Evolutionary conservation across 202 grass and related monocot genomes (phyloP), one percentile per base, ranked within the genome.

Genomic region (Musa balbisiana): DNA sequence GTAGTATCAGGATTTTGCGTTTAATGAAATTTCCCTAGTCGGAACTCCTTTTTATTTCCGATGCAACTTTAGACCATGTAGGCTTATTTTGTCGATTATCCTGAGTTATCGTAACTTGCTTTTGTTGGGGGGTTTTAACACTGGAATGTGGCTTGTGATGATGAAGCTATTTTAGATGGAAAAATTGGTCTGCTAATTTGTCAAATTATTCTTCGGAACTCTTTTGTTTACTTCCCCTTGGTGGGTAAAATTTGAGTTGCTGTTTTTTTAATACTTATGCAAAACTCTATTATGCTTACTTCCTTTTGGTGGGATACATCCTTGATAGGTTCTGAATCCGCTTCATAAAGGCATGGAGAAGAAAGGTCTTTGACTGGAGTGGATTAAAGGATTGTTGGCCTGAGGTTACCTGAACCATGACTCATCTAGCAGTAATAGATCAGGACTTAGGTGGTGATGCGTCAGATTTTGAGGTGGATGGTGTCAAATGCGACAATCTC

Each of bases 391-490:
- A 27, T 65, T 65, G 63, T 65, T 65, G 63, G 1, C 23, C 13
- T 11, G 24, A 20, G 14, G 2, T 26, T 3, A 27, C 21, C 8
- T 68, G n/a, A 17, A n/a, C 8, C 19, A 70, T 70, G 67, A 49
- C 50, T 70, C 67, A 70, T 20, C 43, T 70, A 12, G 43, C 67
- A 70, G n/a, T 21, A 51, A 2, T 70, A 21, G 67, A 33, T 20
- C 67, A 51, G 14, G 67, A 70, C 15, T 70, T 70, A 12, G 67
- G 26, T 11, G 67, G 67, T 1, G 89, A 94, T 51, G 78, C 80
- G 10, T 99, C 87, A 2, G 95, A 99, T 82, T 92, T 88, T 29
- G 91, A 95, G 73, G 76, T 87, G 0, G 90, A 97, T 12, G 86
- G 84, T 33, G 72, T 97, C 14, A 72, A 49, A 49, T 80, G 78